phyloP scores from a whole-genome alignment of 2,329 filamentous ascomycete species.

The Neonectria neomacrospora region DNA sequence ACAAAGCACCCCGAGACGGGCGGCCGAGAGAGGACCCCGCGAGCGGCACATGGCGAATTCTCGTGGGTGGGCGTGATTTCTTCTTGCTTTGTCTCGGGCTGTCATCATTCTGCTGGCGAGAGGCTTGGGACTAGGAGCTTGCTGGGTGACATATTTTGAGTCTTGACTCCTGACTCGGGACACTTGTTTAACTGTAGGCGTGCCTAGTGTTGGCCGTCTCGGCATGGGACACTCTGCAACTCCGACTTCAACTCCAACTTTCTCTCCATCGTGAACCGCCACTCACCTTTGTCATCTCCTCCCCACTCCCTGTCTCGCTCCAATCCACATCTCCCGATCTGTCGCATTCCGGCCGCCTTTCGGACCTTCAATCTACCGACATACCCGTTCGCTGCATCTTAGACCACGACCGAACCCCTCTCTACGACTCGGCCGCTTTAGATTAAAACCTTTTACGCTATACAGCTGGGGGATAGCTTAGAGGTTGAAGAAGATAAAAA shows the following conservation, averaged over 20 bases:
- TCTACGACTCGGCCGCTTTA: conserved; percentile 3
- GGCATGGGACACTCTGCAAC: neutral
- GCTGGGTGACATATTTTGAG: neutral
- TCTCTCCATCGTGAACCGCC: neutral
- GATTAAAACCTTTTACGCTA: conserved; percentile 1
- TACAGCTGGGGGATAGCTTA: neutral
- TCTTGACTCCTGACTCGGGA: neutral
- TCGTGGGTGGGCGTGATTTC: neutral
- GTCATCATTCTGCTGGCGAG: neutral
- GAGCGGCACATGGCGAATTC: conserved; percentile 2
- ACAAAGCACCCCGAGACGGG: conserved; percentile 40
- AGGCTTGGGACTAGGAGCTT: neutral
- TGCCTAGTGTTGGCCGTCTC: neutral
- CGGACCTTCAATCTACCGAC: conserved; percentile 27
- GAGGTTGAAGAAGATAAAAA: neutral
- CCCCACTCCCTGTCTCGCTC: neutral
- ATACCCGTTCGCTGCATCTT: conserved; percentile 15
- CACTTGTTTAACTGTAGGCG: neutral
- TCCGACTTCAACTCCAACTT: neutral
- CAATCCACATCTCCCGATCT: conserved; percentile 1
- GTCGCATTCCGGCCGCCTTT: neutral
- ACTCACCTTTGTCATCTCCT: neutral
- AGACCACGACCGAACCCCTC: conserved; percentile 19
- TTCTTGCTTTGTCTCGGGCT: neutral
- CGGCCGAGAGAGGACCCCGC: neutral